phyloP scores from a whole-genome alignment of 768 basidiomycete genomes.

The Leccinum truebloodii region DNA sequence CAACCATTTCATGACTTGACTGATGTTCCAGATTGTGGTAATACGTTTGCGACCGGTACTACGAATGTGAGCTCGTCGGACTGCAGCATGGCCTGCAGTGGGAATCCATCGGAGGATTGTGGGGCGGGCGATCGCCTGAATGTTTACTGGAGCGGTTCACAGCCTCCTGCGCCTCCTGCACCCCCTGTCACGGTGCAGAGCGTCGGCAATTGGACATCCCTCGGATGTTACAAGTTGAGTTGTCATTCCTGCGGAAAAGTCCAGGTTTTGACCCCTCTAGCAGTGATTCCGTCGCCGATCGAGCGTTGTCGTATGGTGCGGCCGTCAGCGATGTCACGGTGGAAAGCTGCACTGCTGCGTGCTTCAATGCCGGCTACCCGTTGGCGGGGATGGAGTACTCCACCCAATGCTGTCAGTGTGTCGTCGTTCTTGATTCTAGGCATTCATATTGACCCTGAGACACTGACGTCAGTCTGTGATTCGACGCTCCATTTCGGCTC shows the following conservation, averaged over 20 bases:
- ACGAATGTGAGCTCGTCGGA: conserved; percentile 48
- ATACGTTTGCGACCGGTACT: conserved; percentile 48
- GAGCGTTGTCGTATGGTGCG: conserved; percentile 34
- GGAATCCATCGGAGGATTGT: conserved; percentile 56
- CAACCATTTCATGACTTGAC: background rate
- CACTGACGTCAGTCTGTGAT: conserved; percentile 33
- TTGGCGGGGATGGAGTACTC: conserved; percentile 49
- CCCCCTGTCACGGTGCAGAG: conserved; percentile 52
- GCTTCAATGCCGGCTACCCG: conserved; percentile 41
- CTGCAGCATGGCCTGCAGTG: conserved; percentile 64
- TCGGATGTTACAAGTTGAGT: conserved; percentile 73
- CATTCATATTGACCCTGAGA: conserved; percentile 42
- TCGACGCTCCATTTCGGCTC: conserved; percentile 21
- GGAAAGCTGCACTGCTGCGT: conserved; percentile 50
- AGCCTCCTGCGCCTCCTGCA: conserved; percentile 60
- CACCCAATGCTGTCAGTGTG: conserved; percentile 48
- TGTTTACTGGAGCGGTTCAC: conserved; percentile 61
- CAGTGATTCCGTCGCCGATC: conserved; percentile 37
- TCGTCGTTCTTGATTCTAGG: conserved; percentile 22
- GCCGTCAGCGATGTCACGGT: conserved; percentile 45
- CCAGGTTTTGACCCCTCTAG: background rate
- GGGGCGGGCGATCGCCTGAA: conserved; percentile 62
- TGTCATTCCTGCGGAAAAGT: no score
- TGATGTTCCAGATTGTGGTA: conserved; percentile 57
- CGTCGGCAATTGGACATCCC: conserved; percentile 64